Evolutionary conservation across 208 protist genomes (phyloP), one percentile per base, ranked within the genome.

Genomic region (Vickermania spadyakhi): DNA sequence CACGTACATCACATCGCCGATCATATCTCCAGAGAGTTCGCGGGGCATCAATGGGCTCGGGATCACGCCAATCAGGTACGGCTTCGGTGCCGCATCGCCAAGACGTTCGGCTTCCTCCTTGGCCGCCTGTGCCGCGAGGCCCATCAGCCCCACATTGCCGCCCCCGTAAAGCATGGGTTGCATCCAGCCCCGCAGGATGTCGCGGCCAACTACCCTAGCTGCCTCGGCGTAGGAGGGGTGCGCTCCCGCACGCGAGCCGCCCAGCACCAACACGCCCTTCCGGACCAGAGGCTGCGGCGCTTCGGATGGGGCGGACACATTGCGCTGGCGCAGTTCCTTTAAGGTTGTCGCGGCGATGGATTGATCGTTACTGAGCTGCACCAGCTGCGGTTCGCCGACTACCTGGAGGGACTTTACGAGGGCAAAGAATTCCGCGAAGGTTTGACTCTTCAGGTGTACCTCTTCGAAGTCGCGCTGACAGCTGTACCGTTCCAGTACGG

Each of bases 61-160:
- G 51, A 89, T 85, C 62, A 93, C 53, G 45, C 75, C 64, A 28
- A 93, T 66, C 56, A 77, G 79, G 36, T n/a, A n/a, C 36, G 36
- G 18, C 11, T 18, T 18, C 7, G 36, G 36, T 14, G 68, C 56
- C 28, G 73, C 56, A 25, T 72, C 28, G 22, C 68, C 25, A 25
- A 61, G 71, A 2, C 62, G 62, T 29, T 74, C 49, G 22, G 79
- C 86, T 45, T 7, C 36, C 11, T 7, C 36, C 36, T 45, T 45
- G 36, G 36, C 36, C 11, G 36, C 7, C 11, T 18, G 36, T 7
- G 36, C 36, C n/a, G 85, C 58, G 2, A 67, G 60, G n/a, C 86
- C 81, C 86, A 93, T 93, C 28, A 93, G 31, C 28, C 86, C 86
- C 21, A 82, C 73, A 27, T 76, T 88, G 49, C 86, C 86, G 27